Evolutionary conservation across 164 flowering plant species (phyloP).

Genomic region (Taxillus chinensis): DNA sequence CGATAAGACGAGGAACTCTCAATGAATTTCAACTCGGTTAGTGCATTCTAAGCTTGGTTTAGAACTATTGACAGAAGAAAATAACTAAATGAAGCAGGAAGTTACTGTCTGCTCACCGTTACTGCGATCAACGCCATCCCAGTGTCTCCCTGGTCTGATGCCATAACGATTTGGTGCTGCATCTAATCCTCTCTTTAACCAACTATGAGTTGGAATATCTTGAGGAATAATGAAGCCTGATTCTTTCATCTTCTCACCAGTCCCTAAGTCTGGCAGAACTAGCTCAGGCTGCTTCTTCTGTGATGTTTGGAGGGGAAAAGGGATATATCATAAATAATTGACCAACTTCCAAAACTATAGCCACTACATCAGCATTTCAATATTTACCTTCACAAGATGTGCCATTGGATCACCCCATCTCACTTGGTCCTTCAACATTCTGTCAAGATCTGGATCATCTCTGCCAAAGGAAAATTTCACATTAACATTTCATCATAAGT

Average conservation of each 20-base stretch:
- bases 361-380: neutral
- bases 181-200: conserved; percentile 74
- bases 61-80: neutral
- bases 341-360: too few relatives aligned
- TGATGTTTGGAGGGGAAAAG: conserved; percentile 4
- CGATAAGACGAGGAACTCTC: neutral
- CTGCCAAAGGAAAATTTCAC: conserved; percentile 21
- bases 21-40: too few relatives aligned
- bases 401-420: conserved; percentile 99
- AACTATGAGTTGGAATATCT: conserved; percentile 80
- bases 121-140: conserved; percentile 98
- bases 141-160: conserved; percentile 65
- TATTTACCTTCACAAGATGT: conserved; percentile 58
- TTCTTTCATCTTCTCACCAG: conserved; percentile 75
- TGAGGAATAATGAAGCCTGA: conserved; percentile 89
- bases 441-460: conserved; percentile 88
- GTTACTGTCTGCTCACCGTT: conserved; percentile 42
- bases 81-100: neutral
- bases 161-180: conserved; percentile 82
- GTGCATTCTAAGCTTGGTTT: too few relatives aligned
- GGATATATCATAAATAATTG: neutral
- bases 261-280: conserved; percentile 55
- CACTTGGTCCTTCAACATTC: conserved; percentile 64
- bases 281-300: conserved; percentile 49
- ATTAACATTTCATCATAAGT: too few relatives aligned